These are phyloP conservation scores for Thalassiosira mediterranea DNA, from an alignment of 352 stramenopile species.

Conservation along the genomic window DNA sequence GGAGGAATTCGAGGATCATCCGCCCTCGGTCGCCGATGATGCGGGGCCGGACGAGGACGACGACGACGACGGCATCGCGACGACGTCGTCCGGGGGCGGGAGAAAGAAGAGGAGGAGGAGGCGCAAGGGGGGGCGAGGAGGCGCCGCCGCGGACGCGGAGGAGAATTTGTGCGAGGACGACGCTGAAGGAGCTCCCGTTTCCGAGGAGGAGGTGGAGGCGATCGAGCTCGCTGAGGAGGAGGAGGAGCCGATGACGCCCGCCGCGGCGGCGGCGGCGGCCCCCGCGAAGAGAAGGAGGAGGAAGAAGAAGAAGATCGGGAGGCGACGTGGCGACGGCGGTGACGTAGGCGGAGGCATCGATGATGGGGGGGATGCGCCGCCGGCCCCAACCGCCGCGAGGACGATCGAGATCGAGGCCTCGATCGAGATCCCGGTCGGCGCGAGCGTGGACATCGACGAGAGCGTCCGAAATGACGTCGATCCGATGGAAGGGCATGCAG, in stretches of 20 bases:
- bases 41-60: neutral
- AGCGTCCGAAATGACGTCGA: neutral
- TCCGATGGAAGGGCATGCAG: constrained; percentile 1
- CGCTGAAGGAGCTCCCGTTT: neutral
- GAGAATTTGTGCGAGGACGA: neutral
- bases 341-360: neutral
- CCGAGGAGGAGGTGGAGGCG: neutral
- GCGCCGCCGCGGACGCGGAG: neutral
- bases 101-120: constrained; percentile 5
- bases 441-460: constrained; percentile 14
- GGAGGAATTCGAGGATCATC: too few species aligned
- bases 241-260: neutral
- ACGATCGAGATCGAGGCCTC: constrained; percentile 15
- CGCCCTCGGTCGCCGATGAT: too few species aligned
- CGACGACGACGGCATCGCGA: neutral
- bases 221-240: too few species aligned
- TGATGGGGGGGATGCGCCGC: neutral
- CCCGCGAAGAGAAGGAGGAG: neutral
- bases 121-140: neutral
- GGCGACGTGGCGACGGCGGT: neutral
- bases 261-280: neutral
- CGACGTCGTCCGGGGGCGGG: neutral
- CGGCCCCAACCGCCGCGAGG: neutral
- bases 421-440: constrained; percentile 13
- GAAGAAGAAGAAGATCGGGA: constrained; percentile 2